Percentiles rank a stretch among this genome's conserved stretches.
Evolutionary conservation across 495 filamentous ascomycete genomes (phyloP).

Genomic region (Hypoxylon lienhwacheense): DNA sequence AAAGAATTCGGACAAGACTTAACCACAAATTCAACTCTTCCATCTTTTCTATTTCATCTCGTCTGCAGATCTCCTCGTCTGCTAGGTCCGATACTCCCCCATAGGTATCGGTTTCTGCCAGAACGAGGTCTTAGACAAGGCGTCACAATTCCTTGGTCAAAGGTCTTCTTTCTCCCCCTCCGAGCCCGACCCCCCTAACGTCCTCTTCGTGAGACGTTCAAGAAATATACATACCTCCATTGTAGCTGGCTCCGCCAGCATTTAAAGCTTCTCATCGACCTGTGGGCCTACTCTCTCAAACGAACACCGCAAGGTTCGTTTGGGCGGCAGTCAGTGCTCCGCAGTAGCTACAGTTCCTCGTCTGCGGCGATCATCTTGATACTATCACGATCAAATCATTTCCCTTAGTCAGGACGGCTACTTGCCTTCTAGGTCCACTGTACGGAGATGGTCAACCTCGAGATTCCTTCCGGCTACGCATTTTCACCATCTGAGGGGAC

Average conservation of each 20-base stretch:
- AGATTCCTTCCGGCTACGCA: constrained; percentile 77
- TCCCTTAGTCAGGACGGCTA: neutral
- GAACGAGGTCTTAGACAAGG: constrained; percentile 64
- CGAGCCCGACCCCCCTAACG: constrained; percentile 89
- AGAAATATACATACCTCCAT: constrained; percentile 32
- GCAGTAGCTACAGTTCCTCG: constrained; percentile 49
- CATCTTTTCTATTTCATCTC: constrained; percentile 5
- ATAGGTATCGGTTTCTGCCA: constrained; percentile 84
- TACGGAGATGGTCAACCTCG: constrained; percentile 79
- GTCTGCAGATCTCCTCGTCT: constrained; percentile 79
- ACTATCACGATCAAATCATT: constrained; percentile 16
- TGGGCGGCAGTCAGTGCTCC: constrained; percentile 75
- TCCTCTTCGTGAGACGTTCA: constrained; percentile 58
- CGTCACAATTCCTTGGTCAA: constrained; percentile 85
- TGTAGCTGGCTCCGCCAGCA: constrained; percentile 63
- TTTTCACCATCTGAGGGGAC: constrained; percentile 79
- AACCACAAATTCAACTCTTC: constrained; percentile 6
- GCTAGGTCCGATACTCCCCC: constrained; percentile 83
- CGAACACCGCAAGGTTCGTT: constrained; percentile 88
- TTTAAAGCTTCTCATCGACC: constrained; percentile 52
- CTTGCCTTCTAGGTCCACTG: constrained; percentile 26
- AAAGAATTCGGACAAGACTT: constrained; percentile 10
- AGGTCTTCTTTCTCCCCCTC: constrained; percentile 78
- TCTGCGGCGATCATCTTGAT: constrained; percentile 30
- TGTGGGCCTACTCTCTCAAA: constrained; percentile 96